phyloP scores from a whole-genome alignment of 2,329 filamentous ascomycete species.

The Pyrenophora teres region DNA sequence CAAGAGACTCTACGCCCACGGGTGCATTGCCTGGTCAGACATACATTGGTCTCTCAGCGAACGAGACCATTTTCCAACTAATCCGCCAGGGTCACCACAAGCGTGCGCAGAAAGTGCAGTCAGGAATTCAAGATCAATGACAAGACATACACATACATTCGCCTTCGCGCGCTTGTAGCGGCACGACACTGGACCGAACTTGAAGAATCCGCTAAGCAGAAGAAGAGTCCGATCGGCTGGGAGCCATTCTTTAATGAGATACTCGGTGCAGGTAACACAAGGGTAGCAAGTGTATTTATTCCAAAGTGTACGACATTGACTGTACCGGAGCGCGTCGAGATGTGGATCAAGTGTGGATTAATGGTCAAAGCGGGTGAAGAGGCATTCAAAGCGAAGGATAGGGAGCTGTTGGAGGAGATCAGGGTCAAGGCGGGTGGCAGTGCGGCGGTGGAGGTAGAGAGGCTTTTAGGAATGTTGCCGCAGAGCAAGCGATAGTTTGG shows the following conservation, averaged over 20 bases:
- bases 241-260: slow-evolving; percentile 95
- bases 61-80: slow-evolving; percentile 90
- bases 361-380: slow-evolving; percentile 88
- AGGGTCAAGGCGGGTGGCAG: slow-evolving; percentile 73
- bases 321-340: slow-evolving; percentile 73
- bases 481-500: slow-evolving; percentile 11
- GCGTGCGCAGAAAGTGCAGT: slow-evolving; percentile 83
- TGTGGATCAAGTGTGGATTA: slow-evolving; percentile 97
- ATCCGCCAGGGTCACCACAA: slow-evolving; percentile 81
- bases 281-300: slow-evolving; percentile 81
- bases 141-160: slow-evolving; percentile 85
- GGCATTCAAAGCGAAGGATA: slow-evolving; percentile 80
- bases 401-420: slow-evolving; percentile 73
- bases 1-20: slow-evolving; percentile 53
- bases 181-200: slow-evolving; percentile 92
- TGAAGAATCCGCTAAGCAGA: slow-evolving; percentile 76
- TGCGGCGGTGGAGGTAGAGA: slow-evolving; percentile 79
- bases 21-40: slow-evolving; percentile 43
- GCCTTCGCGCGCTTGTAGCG: slow-evolving; percentile 84
- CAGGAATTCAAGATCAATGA: slow-evolving; percentile 93
- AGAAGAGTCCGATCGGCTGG: slow-evolving; percentile 95
- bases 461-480: slow-evolving; percentile 63
- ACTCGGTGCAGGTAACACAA: slow-evolving; percentile 85
- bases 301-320: slow-evolving; percentile 80
- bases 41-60: slow-evolving; percentile 83